phyloP scores from a whole-genome alignment of 768 basidiomycete species.

The Rhodotorula graminis region DNA sequence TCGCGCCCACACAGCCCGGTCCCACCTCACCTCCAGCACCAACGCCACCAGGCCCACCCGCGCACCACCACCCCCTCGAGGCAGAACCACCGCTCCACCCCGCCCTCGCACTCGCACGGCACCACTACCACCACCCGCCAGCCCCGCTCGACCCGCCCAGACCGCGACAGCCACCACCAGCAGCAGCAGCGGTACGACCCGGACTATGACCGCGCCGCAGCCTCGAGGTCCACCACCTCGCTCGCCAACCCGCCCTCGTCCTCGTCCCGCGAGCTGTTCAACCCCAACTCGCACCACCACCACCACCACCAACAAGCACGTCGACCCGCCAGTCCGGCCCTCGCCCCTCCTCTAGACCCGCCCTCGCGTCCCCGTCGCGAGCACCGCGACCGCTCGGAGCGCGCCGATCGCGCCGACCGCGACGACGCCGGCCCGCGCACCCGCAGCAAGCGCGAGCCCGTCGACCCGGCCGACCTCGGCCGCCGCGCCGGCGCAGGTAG shows the following conservation, averaged over 20 bases:
- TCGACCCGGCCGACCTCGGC: constrained; percentile 5
- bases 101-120: too few relatives aligned
- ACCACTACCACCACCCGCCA: neutral
- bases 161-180: neutral
- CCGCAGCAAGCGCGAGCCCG: constrained; percentile 20
- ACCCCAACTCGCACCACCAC: constrained; percentile 3
- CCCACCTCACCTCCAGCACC: neutral
- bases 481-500: neutral
- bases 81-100: neutral
- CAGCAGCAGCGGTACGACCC: constrained; percentile 24
- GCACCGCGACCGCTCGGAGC: too few relatives aligned
- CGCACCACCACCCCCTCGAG: too few relatives aligned
- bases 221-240: neutral
- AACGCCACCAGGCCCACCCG: neutral
- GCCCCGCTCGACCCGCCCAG: neutral
- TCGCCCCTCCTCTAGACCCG: too few relatives aligned
- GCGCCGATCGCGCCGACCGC: neutral
- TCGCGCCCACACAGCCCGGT: neutral
- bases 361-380: too few relatives aligned
- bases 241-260: neutral
- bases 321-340: too few relatives aligned
- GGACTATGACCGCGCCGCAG: constrained; percentile 26
- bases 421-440: neutral
- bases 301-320: too few relatives aligned
- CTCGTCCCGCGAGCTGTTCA: neutral